Conservation (phyloP, 441 rosid species). For the Eruca vesicaria region DNA sequence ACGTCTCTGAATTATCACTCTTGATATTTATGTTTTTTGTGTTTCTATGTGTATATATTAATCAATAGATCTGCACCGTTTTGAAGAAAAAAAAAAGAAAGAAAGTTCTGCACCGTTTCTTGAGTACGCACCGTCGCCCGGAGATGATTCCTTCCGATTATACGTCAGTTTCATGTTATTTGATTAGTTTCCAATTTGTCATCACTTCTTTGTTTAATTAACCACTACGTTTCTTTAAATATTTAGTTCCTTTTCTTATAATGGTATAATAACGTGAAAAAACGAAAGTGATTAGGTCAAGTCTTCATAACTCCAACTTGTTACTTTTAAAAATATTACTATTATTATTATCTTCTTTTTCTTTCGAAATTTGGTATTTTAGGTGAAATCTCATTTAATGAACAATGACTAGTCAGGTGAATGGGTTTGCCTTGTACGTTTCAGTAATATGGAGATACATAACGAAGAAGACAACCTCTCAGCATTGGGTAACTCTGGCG, state of each 20-base stretch:
- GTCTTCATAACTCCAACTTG: slow-evolving; percentile 19
- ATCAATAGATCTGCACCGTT: slow-evolving; percentile 28
- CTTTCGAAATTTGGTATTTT: not conserved
- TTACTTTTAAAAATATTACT: not conserved
- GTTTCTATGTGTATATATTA: not conserved
- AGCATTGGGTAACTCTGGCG: slow-evolving; percentile 29
- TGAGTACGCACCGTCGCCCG: not conserved
- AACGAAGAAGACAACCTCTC: not conserved
- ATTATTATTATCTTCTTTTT: not conserved
- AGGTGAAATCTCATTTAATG: not conserved
- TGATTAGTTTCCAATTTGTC: not conserved
- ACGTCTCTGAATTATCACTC: slow-evolving; percentile 15
- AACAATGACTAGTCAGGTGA: slow-evolving; percentile 11
- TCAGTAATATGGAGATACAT: slow-evolving; percentile 28
- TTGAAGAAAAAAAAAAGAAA: no score
- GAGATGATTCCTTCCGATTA: not conserved
- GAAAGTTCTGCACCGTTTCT: slow-evolving; percentile 30
- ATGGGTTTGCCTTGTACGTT: slow-evolving; percentile 2
- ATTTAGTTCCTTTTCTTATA: not conserved
- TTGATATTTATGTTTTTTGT: not conserved
- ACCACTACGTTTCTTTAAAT: slow-evolving; percentile 8
- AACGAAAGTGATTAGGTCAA: slow-evolving; percentile 30
- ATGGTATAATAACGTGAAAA: slow-evolving; percentile 5
- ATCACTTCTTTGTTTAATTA: slow-evolving; percentile 14
- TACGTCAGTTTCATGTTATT: slow-evolving; percentile 2